A percentile compares a stretch with the other conserved stretches of the same genome.
phyloP scores from a whole-genome alignment of 345 rosid genomes.

The Odontarrhena argentea region DNA sequence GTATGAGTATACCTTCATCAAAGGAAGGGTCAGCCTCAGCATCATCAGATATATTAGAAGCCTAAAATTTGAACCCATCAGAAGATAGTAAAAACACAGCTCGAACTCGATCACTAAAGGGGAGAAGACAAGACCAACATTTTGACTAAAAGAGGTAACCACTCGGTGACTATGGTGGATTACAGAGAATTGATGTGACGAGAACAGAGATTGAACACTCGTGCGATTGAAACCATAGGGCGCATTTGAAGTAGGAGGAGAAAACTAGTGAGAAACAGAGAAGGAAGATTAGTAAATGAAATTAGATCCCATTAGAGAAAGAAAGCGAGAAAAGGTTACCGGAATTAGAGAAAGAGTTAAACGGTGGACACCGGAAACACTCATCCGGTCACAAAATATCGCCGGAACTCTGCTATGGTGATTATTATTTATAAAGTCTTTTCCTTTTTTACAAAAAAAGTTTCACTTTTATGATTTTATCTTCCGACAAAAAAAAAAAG shows the following conservation, averaged over 20 bases:
- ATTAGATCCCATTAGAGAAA: background rate
- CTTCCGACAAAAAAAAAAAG: too few relatives aligned
- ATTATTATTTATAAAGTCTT: too few relatives aligned
- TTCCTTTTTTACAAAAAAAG: too few relatives aligned
- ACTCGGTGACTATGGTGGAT: slow-evolving; percentile 1
- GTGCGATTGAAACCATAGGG: background rate
- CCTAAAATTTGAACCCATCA: slow-evolving; percentile 30
- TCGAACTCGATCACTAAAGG: slow-evolving; percentile 5
- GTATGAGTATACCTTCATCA: slow-evolving; percentile 32
- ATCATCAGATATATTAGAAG: slow-evolving; percentile 17
- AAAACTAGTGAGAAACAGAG: slow-evolving; percentile 18
- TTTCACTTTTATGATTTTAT: too few relatives aligned
- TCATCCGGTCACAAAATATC: slow-evolving; percentile 20
- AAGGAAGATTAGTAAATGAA: slow-evolving; percentile 6
- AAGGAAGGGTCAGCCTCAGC: slow-evolving; percentile 18
- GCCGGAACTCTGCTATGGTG: background rate
- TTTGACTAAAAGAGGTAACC: slow-evolving; percentile 15
- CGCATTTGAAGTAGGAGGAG: background rate
- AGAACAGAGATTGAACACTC: background rate
- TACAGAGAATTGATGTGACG: slow-evolving; percentile 1
- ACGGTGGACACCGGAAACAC: slow-evolving; percentile 30
- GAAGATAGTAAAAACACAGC: background rate
- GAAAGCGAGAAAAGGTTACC: background rate
- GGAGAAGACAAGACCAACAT: slow-evolving; percentile 1
- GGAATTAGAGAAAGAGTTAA: slow-evolving; percentile 9